phyloP scores from a whole-genome alignment of 1,284 basidiomycete genomes.

The Porodaedalea pini region DNA sequence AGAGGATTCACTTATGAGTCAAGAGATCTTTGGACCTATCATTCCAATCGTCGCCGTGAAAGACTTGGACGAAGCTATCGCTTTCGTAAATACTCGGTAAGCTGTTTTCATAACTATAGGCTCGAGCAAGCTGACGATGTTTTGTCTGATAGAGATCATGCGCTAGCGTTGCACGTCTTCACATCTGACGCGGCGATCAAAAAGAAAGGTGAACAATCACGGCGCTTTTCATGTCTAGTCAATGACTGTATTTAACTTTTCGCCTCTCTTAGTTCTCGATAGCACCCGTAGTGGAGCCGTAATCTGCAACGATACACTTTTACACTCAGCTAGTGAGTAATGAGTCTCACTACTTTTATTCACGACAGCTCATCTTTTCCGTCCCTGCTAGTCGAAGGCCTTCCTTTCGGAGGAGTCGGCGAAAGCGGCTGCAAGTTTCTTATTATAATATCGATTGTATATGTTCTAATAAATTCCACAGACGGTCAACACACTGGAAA shows the following conservation, averaged over 20 bases:
- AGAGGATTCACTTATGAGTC: slow-evolving; percentile 72
- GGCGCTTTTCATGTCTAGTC: slow-evolving; percentile 19
- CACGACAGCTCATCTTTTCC: slow-evolving; percentile 1
- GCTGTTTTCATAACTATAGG: slow-evolving; percentile 21
- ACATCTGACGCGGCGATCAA: slow-evolving; percentile 57
- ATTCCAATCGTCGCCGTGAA: slow-evolving; percentile 77
- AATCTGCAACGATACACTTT: slow-evolving; percentile 62
- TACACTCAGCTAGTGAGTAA: slow-evolving; percentile 50
- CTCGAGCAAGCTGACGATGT: background rate
- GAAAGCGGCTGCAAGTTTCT: slow-evolving; percentile 60
- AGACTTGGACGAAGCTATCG: slow-evolving; percentile 67
- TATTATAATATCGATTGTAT: background rate
- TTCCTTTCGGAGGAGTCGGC: slow-evolving; percentile 73
- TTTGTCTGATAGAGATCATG: slow-evolving; percentile 54
- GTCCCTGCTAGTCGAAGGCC: slow-evolving; percentile 46
- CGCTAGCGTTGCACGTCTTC: slow-evolving; percentile 78
- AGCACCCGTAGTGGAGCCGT: slow-evolving; percentile 66
- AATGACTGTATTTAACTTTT: background rate
- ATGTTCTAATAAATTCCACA: slow-evolving; percentile 25
- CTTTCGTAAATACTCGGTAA: slow-evolving; percentile 60
- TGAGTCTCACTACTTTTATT: background rate
- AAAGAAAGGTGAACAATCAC: slow-evolving; percentile 46
- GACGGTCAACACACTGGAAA: slow-evolving; percentile 65
- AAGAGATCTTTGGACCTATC: slow-evolving; percentile 80
- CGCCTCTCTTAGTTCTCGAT: slow-evolving; percentile 48